A percentile compares a stretch with the other conserved stretches of the same genome.
Evolutionary conservation across 495 filamentous ascomycete genomes (phyloP).

Genomic region (Penicillium manginii): DNA sequence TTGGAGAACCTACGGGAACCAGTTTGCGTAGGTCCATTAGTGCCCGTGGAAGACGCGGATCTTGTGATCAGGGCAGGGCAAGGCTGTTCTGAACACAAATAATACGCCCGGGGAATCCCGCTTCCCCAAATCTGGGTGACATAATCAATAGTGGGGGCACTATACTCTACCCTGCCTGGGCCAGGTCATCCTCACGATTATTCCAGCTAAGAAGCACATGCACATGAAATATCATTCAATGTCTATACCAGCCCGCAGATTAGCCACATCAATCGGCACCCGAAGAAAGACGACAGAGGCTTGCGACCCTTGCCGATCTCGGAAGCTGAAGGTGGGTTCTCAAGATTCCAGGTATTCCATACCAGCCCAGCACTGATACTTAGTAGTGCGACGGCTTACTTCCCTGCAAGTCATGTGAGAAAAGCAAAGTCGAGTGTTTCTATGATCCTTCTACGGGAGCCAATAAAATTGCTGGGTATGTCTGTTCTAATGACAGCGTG

Average conservation of each 20-base stretch:
- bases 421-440: constrained; percentile 7
- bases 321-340: constrained; percentile 15
- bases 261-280: background rate
- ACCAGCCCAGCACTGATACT: background rate
- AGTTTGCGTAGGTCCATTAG: no score
- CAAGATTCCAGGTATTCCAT: background rate
- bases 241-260: background rate
- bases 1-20: no score
- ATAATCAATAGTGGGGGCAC: no score
- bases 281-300: constrained; percentile 19
- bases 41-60: no score
- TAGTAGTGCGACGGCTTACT: constrained; percentile 16
- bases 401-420: constrained; percentile 19
- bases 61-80: no score
- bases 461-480: constrained; percentile 8
- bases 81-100: no score
- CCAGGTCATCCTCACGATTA: no score
- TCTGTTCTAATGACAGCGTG: background rate
- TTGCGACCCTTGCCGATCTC: constrained; percentile 12
- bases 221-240: background rate
- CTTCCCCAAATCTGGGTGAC: no score
- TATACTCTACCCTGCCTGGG: no score
- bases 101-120: no score
- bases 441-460: constrained; percentile 17
- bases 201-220: no score